Conservation (phyloP, 768 basidiomycete genomes). For the Nidularia sp. region DNA sequence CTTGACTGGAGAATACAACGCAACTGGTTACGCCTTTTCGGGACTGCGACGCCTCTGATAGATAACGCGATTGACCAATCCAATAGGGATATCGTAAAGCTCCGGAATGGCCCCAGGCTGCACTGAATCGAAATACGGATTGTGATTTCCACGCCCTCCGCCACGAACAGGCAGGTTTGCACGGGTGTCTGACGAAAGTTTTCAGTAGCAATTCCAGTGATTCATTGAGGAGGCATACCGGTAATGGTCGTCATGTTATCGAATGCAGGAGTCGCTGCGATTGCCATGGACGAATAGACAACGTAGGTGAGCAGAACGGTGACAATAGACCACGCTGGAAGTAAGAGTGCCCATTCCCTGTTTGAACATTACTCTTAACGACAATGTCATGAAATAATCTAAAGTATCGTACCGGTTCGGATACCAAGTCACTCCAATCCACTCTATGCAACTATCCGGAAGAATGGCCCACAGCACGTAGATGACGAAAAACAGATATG, state of each 20-base stretch:
- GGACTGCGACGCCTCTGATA: slow-evolving; percentile 28
- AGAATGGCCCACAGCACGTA: slow-evolving; percentile 80
- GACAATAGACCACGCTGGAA: slow-evolving; percentile 76
- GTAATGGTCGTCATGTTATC: slow-evolving; percentile 62
- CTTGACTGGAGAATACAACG: no score
- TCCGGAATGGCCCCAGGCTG: slow-evolving; percentile 49
- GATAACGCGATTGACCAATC: slow-evolving; percentile 72
- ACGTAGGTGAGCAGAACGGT: slow-evolving; percentile 72
- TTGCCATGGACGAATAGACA: slow-evolving; percentile 71
- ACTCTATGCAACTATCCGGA: slow-evolving; percentile 65
- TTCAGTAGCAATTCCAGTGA: slow-evolving; percentile 5
- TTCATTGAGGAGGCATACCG: slow-evolving; percentile 35
- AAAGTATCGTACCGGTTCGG: slow-evolving; percentile 63
- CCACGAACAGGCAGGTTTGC: slow-evolving; percentile 41
- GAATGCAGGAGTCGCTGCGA: slow-evolving; percentile 68
- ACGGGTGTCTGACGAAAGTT: slow-evolving; percentile 44
- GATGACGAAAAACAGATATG: slow-evolving; percentile 62
- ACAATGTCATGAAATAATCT: neutral
- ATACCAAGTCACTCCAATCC: slow-evolving; percentile 77
- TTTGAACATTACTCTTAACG: neutral
- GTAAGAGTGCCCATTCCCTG: slow-evolving; percentile 83
- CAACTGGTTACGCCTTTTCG: no score
- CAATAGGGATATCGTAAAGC: slow-evolving; percentile 80
- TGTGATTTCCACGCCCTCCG: slow-evolving; percentile 17
- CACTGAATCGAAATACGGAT: slow-evolving; percentile 49